phyloP scores from a whole-genome alignment of 139 green algal genomes.

The Chlamydomonas sp. region DNA sequence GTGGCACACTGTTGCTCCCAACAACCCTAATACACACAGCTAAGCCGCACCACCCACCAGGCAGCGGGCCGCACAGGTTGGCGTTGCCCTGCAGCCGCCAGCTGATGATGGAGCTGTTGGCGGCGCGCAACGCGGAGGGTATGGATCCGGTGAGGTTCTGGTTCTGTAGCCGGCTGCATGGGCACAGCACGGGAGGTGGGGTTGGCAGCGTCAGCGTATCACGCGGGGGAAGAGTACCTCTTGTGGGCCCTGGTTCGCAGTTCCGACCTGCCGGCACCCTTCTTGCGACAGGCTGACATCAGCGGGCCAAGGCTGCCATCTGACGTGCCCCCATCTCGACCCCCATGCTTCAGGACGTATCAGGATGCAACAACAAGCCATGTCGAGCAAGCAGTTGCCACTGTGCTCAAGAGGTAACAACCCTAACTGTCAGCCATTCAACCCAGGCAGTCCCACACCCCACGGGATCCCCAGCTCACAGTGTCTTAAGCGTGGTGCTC shows the following conservation, averaged over 20 bases:
- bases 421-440: not conserved
- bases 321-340: not conserved
- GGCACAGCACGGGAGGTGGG: not conserved
- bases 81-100: slow-evolving; percentile 18
- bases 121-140: not conserved
- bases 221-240: no score
- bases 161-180: slow-evolving; percentile 8
- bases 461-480: not conserved
- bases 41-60: not conserved
- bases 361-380: no score
- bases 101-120: not conserved
- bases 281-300: not conserved
- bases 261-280: no score
- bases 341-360: no score
- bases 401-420: not conserved
- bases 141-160: not conserved
- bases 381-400: no score
- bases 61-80: slow-evolving; percentile 6
- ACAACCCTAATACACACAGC: not conserved
- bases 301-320: not conserved
- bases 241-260: no score
- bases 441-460: no score
- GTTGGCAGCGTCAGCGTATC: no score
- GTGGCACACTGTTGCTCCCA: not conserved
- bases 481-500: not conserved